Evolutionary conservation across 2,329 filamentous ascomycete genomes (phyloP).

Genomic region (Colletotrichum musicola): DNA sequence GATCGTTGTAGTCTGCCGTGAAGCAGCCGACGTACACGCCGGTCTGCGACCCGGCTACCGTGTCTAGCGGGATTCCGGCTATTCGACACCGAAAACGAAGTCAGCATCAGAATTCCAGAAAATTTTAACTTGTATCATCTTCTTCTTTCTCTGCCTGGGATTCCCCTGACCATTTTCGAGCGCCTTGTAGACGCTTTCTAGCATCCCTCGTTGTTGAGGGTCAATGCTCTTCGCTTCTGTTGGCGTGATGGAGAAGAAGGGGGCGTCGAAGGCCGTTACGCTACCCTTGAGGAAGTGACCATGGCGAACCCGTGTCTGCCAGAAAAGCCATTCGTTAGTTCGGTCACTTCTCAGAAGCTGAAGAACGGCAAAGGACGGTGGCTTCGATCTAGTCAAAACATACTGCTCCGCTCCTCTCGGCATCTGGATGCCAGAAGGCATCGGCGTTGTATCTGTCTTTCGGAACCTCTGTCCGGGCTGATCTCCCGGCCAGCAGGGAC

Average conservation of each 20-base stretch:
- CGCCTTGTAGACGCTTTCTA: constrained; percentile 53
- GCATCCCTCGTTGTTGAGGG: constrained; percentile 48
- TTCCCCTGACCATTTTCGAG: constrained; percentile 41
- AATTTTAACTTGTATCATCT: too few species aligned
- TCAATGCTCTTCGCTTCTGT: constrained; percentile 48
- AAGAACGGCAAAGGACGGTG: neutral
- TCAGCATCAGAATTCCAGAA: neutral
- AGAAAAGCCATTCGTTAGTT: neutral
- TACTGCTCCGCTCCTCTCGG: constrained; percentile 45
- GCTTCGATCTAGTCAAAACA: neutral
- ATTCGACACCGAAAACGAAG: neutral
- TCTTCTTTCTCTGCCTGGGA: too few species aligned
- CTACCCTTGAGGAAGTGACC: constrained; percentile 47
- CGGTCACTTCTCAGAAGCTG: neutral
- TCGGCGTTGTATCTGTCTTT: constrained; percentile 46
- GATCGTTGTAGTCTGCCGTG: constrained; percentile 43
- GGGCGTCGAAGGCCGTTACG: constrained; percentile 42
- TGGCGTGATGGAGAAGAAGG: constrained; percentile 46
- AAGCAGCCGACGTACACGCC: constrained; percentile 46
- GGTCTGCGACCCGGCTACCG: constrained; percentile 40
- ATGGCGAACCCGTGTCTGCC: constrained; percentile 40
- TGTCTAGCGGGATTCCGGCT: constrained; percentile 41
- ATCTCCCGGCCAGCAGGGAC: constrained; percentile 49
- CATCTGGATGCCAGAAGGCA: constrained; percentile 47
- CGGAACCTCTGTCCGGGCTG: constrained; percentile 44